Conservation (phyloP, 495 filamentous ascomycete species). For the Neurospora intermedia region DNA sequence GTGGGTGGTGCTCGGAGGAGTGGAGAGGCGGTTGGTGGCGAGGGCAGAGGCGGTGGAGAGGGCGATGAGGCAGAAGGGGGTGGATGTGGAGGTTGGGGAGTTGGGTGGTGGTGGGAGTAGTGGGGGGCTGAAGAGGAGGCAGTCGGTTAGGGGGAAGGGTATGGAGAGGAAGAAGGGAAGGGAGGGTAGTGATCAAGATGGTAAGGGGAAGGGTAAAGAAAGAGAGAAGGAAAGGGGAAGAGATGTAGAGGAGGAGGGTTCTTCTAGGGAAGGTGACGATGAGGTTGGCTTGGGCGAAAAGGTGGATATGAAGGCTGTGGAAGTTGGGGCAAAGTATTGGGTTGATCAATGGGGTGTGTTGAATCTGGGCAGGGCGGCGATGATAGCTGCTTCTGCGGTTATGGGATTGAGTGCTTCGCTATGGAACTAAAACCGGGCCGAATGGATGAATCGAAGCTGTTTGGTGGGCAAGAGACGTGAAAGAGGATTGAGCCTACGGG, state of each 20-base stretch:
- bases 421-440: not conserved
- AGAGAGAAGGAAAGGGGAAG: not conserved
- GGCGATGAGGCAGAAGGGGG: constrained; percentile 16
- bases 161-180: not conserved
- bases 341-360: constrained; percentile 45
- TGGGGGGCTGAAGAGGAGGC: not conserved
- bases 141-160: not conserved
- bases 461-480: not conserved
- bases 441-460: not conserved
- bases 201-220: not conserved
- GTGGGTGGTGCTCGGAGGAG: constrained; percentile 28
- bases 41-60: constrained; percentile 23
- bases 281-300: constrained; percentile 10
- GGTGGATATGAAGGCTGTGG: constrained; percentile 22
- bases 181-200: not conserved
- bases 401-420: constrained; percentile 11
- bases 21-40: constrained; percentile 31
- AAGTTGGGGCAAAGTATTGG: constrained; percentile 34
- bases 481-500: not conserved
- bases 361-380: constrained; percentile 36
- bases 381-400: constrained; percentile 13
- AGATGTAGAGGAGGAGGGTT: not conserved
- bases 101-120: not conserved
- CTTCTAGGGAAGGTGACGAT: not conserved
- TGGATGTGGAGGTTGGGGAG: not conserved